A percentile compares a stretch with the other conserved stretches of the same genome.
These are phyloP conservation scores for Lentinula novae-zelandiae DNA, from an alignment of 1,284 basidiomycete species.

Conservation along the genomic window DNA sequence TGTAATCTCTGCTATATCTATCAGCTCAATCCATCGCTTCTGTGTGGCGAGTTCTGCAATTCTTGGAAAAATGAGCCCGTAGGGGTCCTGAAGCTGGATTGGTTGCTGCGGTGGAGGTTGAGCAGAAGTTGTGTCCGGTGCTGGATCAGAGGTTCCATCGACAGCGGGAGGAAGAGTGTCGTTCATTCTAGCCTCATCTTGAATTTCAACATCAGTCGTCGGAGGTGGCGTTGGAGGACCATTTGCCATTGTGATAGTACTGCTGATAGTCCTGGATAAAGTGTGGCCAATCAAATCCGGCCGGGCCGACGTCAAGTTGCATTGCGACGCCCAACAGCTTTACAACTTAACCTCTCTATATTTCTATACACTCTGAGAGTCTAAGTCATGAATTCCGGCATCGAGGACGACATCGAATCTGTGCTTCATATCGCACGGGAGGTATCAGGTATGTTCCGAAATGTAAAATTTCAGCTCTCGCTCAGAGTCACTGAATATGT, in stretches of 20 bases:
- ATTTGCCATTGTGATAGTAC: constrained; percentile 24
- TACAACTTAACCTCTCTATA: no score
- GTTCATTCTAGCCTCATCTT: constrained; percentile 38
- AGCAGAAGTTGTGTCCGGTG: constrained; percentile 8
- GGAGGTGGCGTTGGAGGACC: constrained; percentile 60
- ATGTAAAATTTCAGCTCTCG: constrained; percentile 9
- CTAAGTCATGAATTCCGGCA: constrained; percentile 42
- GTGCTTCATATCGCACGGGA: constrained; percentile 84
- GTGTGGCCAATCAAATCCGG: background rate
- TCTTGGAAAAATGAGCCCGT: constrained; percentile 36
- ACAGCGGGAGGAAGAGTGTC: constrained; percentile 8
- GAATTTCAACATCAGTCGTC: constrained; percentile 48
- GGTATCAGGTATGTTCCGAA: constrained; percentile 58
- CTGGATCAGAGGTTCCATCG: constrained; percentile 6
- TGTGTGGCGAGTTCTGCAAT: constrained; percentile 42
- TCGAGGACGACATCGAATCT: constrained; percentile 77
- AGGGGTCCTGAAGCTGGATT: constrained; percentile 26
- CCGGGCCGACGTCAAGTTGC: background rate
- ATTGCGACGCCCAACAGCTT: no score
- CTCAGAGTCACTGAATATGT: constrained; percentile 16
- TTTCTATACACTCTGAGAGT: no score
- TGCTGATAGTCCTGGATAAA: background rate
- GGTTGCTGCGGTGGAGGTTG: constrained; percentile 12
- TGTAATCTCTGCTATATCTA: constrained; percentile 43
- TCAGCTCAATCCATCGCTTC: constrained; percentile 40